Base-by-base conservation (phyloP, 768 basidiomycete genomes). In the Mycena haematopus region DNA sequence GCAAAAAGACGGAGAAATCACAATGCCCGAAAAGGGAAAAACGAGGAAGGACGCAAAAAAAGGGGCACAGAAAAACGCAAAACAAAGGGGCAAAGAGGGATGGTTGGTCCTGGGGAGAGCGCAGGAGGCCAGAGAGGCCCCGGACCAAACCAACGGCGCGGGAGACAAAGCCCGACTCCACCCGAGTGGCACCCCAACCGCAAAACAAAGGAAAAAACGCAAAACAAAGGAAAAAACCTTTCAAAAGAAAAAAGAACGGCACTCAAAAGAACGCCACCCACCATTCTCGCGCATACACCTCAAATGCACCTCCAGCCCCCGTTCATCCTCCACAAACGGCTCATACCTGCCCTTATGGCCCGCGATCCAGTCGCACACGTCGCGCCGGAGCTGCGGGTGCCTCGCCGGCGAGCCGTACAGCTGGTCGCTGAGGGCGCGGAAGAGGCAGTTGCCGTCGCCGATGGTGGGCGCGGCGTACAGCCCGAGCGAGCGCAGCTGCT, bases 401-500 rank as follows among this genome's bases (percentile, higher is more conserved):
- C 82, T 79, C 14, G 86, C 82, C 14, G 88, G 86, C 3, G 89
- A 82, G 62, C 95, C 95, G 67, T 89, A 86, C 19, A 94, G 80
- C 74, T 96, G 95, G 76, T 96, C 95, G 49, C 90, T 88, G 57
- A 96, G 82, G 0, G 95, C 93, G 49, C 94, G 89, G 76, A 96
- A 97, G 65, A 97, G 85, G 75, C 95, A 97, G 77, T 96, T 96
- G 50, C 95, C 95, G 75, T 96, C 92, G 53, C 93, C 94, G 45
- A 93, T 75, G 19, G 92, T 96, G 66, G 86, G 81, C 3, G 92
- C 91, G n/a, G 94, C 90, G 73, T 96, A 96, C 10, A 96, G 80
- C 3, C 93, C 93, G 55, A 94, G 78, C 6, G 86, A 81, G 52
- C 86, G 85, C 40, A 96, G 86, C 76, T 95, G 92, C 56, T 82